Percentiles rank a stretch among this genome's conserved stretches.
Evolutionary conservation across 2,329 filamentous ascomycete genomes (phyloP).

Genomic region (Colletotrichum cereale): DNA sequence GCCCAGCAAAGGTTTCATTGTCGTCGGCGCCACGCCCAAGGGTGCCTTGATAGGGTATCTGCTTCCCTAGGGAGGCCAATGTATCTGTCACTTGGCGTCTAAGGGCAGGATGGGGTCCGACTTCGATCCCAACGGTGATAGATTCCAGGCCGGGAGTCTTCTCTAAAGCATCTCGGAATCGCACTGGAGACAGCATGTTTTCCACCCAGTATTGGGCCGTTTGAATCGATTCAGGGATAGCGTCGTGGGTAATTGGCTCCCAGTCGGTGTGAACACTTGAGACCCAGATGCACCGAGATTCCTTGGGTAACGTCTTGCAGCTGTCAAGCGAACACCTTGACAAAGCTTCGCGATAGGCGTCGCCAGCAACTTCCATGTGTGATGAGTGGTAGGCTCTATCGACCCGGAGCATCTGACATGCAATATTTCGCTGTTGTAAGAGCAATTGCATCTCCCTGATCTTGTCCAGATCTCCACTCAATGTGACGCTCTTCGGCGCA

Average conservation of each 20-base stretch:
- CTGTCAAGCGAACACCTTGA: constrained; percentile 38
- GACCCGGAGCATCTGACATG: constrained; percentile 44
- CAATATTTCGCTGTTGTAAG: constrained; percentile 38
- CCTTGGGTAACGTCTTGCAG: constrained; percentile 47
- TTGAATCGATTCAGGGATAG: background rate
- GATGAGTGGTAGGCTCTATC: constrained; percentile 49
- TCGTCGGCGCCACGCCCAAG: constrained; percentile 42
- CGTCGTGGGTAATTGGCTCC: background rate
- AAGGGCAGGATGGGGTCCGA: constrained; percentile 55
- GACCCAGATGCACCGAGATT: constrained; percentile 38
- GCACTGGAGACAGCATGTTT: constrained; percentile 48
- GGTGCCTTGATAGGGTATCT: constrained; percentile 44
- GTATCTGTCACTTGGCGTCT: constrained; percentile 53
- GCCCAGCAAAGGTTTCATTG: constrained; percentile 39
- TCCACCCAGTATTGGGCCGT: constrained; percentile 45
- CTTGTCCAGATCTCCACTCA: constrained; percentile 46
- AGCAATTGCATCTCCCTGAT: constrained; percentile 43
- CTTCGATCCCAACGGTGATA: constrained; percentile 44
- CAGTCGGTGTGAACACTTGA: constrained; percentile 29
- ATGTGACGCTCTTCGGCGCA: constrained; percentile 42
- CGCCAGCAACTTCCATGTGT: constrained; percentile 41
- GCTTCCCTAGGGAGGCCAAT: background rate
- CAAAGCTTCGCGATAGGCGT: constrained; percentile 3
- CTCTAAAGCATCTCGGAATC: constrained; percentile 43
- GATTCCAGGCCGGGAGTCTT: constrained; percentile 33